These are phyloP conservation scores for Laburnicola sp. DNA, from an alignment of 2,329 filamentous ascomycete species.

Conservation along the genomic window DNA sequence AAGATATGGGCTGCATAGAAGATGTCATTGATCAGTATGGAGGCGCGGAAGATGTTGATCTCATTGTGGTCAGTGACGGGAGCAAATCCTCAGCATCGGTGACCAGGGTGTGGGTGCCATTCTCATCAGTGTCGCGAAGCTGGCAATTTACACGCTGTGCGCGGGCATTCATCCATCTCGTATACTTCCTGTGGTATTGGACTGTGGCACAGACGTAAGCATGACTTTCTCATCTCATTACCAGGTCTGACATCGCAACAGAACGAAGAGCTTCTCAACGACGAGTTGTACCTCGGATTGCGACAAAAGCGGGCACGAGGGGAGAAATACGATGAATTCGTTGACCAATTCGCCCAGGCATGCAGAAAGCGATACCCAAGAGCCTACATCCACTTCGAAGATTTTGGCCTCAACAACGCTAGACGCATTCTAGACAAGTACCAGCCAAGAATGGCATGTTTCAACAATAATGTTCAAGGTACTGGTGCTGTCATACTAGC, in stretches of 20 bases:
- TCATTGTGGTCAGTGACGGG: slow-evolving; percentile 82
- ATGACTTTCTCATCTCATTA: background rate
- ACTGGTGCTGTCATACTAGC: slow-evolving; percentile 87
- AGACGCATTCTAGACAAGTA: slow-evolving; percentile 77
- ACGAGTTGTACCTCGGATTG: slow-evolving; percentile 79
- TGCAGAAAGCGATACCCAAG: slow-evolving; percentile 72
- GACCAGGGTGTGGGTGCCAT: slow-evolving; percentile 87
- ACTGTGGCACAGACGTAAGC: slow-evolving; percentile 75
- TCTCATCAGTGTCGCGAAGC: slow-evolving; percentile 80
- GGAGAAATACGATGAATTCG: slow-evolving; percentile 73
- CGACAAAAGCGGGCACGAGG: slow-evolving; percentile 68
- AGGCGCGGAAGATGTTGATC: slow-evolving; percentile 73
- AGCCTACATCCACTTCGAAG: slow-evolving; percentile 87
- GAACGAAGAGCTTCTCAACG: slow-evolving; percentile 72
- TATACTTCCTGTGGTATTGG: slow-evolving; percentile 78
- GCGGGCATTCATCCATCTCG: slow-evolving; percentile 82
- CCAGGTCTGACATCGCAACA: slow-evolving; percentile 25
- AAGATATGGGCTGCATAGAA: slow-evolving; percentile 67
- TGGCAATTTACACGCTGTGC: slow-evolving; percentile 80
- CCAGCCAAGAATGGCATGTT: slow-evolving; percentile 73
- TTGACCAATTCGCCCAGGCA: slow-evolving; percentile 71
- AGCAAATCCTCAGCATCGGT: slow-evolving; percentile 81
- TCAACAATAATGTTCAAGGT: slow-evolving; percentile 90
- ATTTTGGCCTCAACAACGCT: slow-evolving; percentile 79
- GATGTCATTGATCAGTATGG: slow-evolving; percentile 70